Conservation (phyloP, 1,139 yeast genomes). For the Kurtzmaniella quercitrusa region DNA sequence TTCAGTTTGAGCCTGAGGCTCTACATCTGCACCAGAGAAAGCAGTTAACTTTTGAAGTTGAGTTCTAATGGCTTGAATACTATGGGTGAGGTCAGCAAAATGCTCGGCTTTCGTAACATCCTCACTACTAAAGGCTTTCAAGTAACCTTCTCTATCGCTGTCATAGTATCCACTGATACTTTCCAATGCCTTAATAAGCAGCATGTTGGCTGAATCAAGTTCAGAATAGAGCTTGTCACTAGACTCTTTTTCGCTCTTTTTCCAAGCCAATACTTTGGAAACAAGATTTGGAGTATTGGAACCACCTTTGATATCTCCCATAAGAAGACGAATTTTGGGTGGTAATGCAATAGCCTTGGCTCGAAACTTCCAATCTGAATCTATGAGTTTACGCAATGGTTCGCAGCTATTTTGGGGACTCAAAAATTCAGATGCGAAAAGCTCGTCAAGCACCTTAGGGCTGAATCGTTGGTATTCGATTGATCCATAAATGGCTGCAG, state of each 20-base stretch:
- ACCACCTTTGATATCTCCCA: constrained; percentile 94
- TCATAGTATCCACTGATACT: constrained; percentile 30
- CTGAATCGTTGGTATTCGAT: constrained; percentile 73
- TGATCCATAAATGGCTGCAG: constrained; percentile 91
- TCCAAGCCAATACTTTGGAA: constrained; percentile 71
- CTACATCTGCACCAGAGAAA: constrained; percentile 79
- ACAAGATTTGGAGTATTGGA: constrained; percentile 93
- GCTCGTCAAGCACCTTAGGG: constrained; percentile 46
- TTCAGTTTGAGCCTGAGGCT: constrained; percentile 72
- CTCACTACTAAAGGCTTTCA: constrained; percentile 8
- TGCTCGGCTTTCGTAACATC: constrained; percentile 7
- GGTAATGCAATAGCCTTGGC: constrained; percentile 62
- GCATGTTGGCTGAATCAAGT: constrained; percentile 57
- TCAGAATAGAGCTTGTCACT: constrained; percentile 50
- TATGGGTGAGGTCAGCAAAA: constrained; percentile 21
- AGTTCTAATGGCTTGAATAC: constrained; percentile 49
- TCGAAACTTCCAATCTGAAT: constrained; percentile 56
- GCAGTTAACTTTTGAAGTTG: constrained; percentile 57
- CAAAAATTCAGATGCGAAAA: constrained; percentile 23
- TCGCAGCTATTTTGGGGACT: constrained; percentile 6
- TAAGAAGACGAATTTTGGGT: constrained; percentile 57
- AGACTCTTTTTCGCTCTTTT: constrained; percentile 44
- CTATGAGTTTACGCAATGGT: constrained; percentile 36
- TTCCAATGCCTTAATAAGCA: constrained; percentile 47
- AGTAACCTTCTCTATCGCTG: constrained; percentile 19